Conservation (phyloP, 768 basidiomycete genomes). For the Xerocomus spinulosus region DNA sequence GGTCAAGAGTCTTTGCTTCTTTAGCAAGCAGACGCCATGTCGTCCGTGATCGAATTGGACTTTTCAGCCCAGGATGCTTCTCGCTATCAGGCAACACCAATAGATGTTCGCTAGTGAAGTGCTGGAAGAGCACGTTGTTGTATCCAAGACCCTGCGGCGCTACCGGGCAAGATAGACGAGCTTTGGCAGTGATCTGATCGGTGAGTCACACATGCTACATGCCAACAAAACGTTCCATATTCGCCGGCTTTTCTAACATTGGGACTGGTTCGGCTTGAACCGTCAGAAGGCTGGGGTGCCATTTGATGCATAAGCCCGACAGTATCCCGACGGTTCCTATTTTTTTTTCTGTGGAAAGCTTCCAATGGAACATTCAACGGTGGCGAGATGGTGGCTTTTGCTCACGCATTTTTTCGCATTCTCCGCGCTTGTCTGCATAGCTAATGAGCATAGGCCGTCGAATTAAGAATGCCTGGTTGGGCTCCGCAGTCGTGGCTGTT, state of each 20-base stretch:
- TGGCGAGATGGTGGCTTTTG: conserved; percentile 6
- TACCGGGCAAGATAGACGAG: not conserved
- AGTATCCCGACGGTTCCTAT: no score
- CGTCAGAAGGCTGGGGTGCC: not conserved
- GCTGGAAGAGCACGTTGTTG: conserved; percentile 10
- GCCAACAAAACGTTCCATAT: not conserved
- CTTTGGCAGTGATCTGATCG: not conserved
- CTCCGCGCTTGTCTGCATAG: not conserved
- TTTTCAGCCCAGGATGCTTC: no score
- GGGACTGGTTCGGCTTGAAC: conserved; percentile 9
- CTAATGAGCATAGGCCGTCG: not conserved
- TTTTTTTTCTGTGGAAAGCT: conserved; percentile 11
- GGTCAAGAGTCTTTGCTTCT: no score
- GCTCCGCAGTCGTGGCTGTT: conserved; percentile 5
- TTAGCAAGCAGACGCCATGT: no score
- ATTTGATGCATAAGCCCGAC: conserved; percentile 13
- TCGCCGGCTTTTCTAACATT: not conserved
- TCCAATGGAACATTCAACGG: conserved; percentile 21
- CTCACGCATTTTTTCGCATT: not conserved
- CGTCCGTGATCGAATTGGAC: conserved; percentile 1
- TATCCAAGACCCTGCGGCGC: not conserved
- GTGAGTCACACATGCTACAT: not conserved
- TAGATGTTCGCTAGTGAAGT: no score
- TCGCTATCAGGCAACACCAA: no score
- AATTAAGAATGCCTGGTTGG: conserved; percentile 2